Evolutionary conservation across 2,329 filamentous ascomycete species (phyloP), one percentile per base, ranked within the genome.

Genomic region (Juglanconis oblonga): DNA sequence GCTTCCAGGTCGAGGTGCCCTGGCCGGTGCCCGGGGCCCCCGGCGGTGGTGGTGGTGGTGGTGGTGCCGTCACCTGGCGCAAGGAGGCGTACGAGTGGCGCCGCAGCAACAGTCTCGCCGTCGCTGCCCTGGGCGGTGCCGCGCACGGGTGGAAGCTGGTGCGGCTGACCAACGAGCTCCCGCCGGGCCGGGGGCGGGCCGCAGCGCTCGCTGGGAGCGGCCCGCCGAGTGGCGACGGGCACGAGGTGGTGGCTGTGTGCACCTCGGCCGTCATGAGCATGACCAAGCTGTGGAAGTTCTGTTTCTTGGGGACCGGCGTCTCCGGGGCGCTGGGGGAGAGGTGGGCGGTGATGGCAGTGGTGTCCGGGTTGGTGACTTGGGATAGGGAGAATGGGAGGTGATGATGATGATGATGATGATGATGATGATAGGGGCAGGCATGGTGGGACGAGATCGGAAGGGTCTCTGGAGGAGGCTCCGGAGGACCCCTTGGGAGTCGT

Each of bases 71-170:
- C n/a, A 57, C 59, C 29, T 60, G 64, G 29, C 56, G 52, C 17
- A 40, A 13, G 11, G 77, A 79, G 65, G 52, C 62, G 17, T 80
- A 77, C 63, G 74, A 79, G 68, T 81, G 78, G 78, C 73, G 77
- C 3, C 69, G 73, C 61, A 73, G 72, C 60, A 66, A 66, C 38
- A 73, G 74, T 47, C 61, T 62, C 4, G 76, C 73, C 44, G 69
- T 79, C 35, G 67, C 65, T 44, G 63, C 62, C 5, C 67, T 78
- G 3, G 70, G 68, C 31, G 66, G 71, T 6, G 59, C 66, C n/a
- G 67, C 64, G 4, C 63, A 65, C 11, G 76, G 77, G 8, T 77
- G 74, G 73, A 78, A 79, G 68, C 70, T 81, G 6, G 69, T 78
- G 36, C 69, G 76, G n/a, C 48, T 75, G 55, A 66, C 68, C 31